A percentile compares a stretch with the other conserved stretches of the same genome.
phyloP scores from a whole-genome alignment of 345 rosid genomes.

The Cardamine resedifolia region DNA sequence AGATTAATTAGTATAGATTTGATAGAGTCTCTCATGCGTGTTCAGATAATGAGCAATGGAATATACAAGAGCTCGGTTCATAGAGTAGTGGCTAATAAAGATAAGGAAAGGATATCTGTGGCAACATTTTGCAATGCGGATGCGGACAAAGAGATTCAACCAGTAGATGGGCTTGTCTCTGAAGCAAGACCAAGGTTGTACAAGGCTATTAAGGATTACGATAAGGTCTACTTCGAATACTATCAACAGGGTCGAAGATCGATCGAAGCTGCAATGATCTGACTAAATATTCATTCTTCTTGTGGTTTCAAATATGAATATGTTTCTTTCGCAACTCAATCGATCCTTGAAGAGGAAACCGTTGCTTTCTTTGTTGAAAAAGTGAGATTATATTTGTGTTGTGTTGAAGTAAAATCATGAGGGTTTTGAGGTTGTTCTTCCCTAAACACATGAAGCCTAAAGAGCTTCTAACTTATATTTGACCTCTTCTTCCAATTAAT shows the following conservation, averaged over 20 bases:
- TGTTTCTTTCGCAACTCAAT: background rate
- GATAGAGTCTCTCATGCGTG: background rate
- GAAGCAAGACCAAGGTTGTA: constrained; percentile 43
- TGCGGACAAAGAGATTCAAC: constrained; percentile 39
- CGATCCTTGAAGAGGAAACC: background rate
- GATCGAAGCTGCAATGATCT: no score
- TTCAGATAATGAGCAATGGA: constrained; percentile 62
- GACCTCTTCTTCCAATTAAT: no score
- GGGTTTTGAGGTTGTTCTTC: no score
- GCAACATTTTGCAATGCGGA: constrained; percentile 49
- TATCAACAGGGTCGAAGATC: no score
- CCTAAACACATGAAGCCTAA: no score
- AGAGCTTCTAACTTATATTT: no score
- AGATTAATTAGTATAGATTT: no score
- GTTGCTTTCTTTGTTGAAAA: background rate
- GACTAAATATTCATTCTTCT: background rate
- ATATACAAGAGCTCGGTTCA: constrained; percentile 66
- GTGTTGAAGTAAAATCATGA: background rate
- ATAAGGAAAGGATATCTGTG: constrained; percentile 48
- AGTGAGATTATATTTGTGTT: background rate
- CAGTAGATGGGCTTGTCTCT: constrained; percentile 34
- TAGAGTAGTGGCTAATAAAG: constrained; percentile 48
- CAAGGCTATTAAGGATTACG: no score
- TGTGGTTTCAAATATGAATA: background rate
- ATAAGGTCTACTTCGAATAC: no score